These are phyloP conservation scores for Salmacisia buchloeana DNA, from an alignment of 1,284 basidiomycete species.

Conservation along the genomic window DNA sequence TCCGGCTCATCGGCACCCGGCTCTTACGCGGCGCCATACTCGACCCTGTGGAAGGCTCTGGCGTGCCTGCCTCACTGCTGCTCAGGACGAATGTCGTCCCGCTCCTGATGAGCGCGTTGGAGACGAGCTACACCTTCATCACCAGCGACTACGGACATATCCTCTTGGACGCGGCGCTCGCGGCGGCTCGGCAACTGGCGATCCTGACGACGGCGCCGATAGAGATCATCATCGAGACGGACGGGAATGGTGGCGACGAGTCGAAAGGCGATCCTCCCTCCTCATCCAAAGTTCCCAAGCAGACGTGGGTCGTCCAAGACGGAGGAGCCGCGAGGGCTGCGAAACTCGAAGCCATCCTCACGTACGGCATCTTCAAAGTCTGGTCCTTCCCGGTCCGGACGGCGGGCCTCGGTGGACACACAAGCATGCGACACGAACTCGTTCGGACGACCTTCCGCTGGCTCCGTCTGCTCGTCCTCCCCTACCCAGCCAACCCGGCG, in stretches of 20 bases:
- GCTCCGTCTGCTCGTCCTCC: neutral
- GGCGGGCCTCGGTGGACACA: neutral
- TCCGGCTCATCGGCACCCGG: neutral
- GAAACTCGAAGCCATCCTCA: neutral
- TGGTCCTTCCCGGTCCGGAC: neutral
- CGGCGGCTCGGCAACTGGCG: neutral
- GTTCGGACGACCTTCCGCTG: neutral
- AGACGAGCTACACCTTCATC: constrained; percentile 3
- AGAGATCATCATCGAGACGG: neutral
- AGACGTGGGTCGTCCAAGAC: neutral
- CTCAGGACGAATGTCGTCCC: constrained; percentile 1
- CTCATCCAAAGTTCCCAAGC: neutral
- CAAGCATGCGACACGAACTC: neutral
- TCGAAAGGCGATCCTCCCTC: too few species aligned
- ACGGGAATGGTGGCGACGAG: neutral
- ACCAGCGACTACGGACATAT: neutral
- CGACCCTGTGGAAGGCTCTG: neutral
- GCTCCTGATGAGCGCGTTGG: neutral
- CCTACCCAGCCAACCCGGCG: neutral
- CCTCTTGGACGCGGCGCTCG: neutral
- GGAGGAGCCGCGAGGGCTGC: neutral
- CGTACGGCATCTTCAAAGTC: neutral
- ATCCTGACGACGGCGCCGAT: neutral
- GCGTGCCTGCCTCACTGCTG: neutral
- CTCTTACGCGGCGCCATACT: neutral